Base-by-base conservation (phyloP, 176 grass and related monocot genomes). In the Juncus effusus region DNA sequence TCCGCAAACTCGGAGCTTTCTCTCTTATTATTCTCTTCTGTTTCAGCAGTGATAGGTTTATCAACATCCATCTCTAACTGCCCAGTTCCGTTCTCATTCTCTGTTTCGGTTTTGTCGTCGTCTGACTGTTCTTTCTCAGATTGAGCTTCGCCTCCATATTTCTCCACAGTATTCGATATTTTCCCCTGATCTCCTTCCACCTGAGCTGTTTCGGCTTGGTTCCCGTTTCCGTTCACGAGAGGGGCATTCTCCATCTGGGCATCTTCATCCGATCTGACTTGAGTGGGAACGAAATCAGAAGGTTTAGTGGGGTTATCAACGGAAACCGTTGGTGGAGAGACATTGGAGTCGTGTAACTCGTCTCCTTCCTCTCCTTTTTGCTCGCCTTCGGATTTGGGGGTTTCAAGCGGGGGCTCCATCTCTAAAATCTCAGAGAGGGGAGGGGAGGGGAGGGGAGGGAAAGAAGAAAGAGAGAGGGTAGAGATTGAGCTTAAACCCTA, bases 401-500 rank as follows among this genome's bases (percentile, higher is more conserved):
- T 13, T 11, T 66, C 42, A 4, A 38, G 66, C 13, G 38, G 13
- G 40, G 54, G 52, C 41, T 6, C 67, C 67, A 71, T 71, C 13
- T 47, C 44, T 47, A 47, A 47, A 28, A 28, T 28, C 19, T 28
- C 19, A 28, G 19, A 28, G 19, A 28, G 19, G 19, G 19, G 19
- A 28, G 6, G 4, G 44, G 44, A 1, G 9, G 44, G 6, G 4
- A 2, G 44, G 4, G 9, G 44, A 47, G 44, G 9, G 67, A 6
- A 7, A 58, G 11, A 71, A 59, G 51, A 40, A n/a, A 55, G 6
- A 16, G 8, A 58, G 56, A 54, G 11, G 13, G 28, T 5, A 10
- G 4, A n/a, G 13, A 12, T 35, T 15, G 39, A 59, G 39, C 38
- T 57, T 71, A 71, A 71, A 71, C 68, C 68, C 68, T 71, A 71